Evolutionary conservation across 768 basidiomycete genomes (phyloP), one percentile per base, ranked within the genome.

Genomic region (Astraeus odoratus): DNA sequence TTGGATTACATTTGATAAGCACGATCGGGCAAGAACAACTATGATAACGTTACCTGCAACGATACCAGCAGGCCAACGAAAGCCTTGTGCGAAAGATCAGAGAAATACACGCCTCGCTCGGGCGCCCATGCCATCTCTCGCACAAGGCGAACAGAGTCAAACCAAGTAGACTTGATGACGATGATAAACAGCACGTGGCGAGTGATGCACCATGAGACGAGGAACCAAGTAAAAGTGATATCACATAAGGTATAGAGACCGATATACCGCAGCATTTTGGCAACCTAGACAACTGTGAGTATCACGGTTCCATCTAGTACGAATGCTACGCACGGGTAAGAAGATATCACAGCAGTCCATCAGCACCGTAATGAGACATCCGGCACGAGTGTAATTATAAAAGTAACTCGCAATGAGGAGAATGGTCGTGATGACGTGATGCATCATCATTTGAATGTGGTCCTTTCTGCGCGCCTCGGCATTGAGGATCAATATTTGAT

Each of bases 281-380:
- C 95, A 51, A 88, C 61, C 91, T 95, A 49, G 46, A 5, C 27
- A 39, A 24, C 18, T n/a, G 18, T n/a, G 12, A 26, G 22, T 9
- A 47, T 40, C 19, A 10, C 10, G 1, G 22, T 30, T 1, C 9
- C 29, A 23, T 12, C 9, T 9, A 25, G 10, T 42, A 45, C 30
- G 27, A 34, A 19, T 24, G 25, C 31, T 8, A 77, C 89, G 58
- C 59, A 94, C 93, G 3, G 94, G 88, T 8, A 99, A 66, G 59
- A 90, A 80, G 42, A 98, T 88, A 67, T 99, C 96, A 59, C 85
- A 88, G 59, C 79, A 82, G 60, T 99, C 96, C 91, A 98, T 94
- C 27, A 96, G 67, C 41, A 89, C 75, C 77, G 96, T 84, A 48
- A 96, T 81, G 37, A 92, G 69, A 54, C 85, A 89, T 13, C 96